phyloP scores from a whole-genome alignment of 257 asterid species.

The Penstemon eatonii region DNA sequence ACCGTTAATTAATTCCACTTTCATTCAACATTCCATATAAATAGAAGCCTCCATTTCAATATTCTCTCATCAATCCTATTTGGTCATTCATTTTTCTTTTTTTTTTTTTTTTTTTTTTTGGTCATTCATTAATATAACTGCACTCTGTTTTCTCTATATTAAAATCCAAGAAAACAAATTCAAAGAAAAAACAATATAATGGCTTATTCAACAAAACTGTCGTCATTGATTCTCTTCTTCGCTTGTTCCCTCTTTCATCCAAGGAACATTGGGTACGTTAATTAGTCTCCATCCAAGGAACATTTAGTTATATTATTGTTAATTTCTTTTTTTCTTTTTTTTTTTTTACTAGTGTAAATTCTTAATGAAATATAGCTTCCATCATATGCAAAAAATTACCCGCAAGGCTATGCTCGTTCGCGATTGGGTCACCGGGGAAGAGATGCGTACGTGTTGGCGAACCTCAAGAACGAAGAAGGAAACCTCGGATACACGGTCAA shows the following conservation, averaged over 20 bases:
- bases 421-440: constrained; percentile 83
- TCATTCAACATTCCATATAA: too few relatives aligned
- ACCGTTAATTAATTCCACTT: too few relatives aligned
- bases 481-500: constrained; percentile 53
- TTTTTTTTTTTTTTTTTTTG: too few relatives aligned
- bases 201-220: constrained; percentile 39
- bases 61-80: too few relatives aligned
- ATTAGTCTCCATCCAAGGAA: neutral
- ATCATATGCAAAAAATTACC: constrained; percentile 74
- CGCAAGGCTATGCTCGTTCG: constrained; percentile 48
- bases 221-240: constrained; percentile 44
- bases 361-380: constrained; percentile 42
- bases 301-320: neutral
- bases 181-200: constrained; percentile 29
- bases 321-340: too few relatives aligned
- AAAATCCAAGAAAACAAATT: too few relatives aligned
- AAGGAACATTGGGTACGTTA: constrained; percentile 30
- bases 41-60: too few relatives aligned
- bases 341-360: neutral
- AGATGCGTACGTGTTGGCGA: constrained; percentile 86
- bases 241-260: constrained; percentile 46
- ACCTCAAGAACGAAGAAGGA: constrained; percentile 37
- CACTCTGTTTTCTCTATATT: too few relatives aligned
- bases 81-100: too few relatives aligned
- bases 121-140: too few relatives aligned